Evolutionary conservation across 768 basidiomycete species (phyloP).

Genomic region (Leccinum olivaceopallidum): DNA sequence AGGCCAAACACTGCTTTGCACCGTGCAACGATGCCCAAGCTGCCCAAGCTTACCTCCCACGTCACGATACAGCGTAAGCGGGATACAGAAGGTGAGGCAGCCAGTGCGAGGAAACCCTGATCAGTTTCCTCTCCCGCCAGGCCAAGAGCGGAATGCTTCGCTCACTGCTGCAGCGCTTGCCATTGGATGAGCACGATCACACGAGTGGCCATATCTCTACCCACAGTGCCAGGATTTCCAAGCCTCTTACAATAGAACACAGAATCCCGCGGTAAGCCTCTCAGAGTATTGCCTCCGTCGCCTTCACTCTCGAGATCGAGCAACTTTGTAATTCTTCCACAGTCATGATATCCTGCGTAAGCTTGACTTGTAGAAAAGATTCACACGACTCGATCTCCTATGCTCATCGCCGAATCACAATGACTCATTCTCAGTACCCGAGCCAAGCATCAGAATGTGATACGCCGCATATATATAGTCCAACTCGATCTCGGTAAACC

Average conservation of each 20-base stretch:
- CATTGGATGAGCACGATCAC: conserved; percentile 64
- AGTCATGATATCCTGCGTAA: neutral
- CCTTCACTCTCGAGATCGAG: neutral
- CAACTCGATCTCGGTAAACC: neutral
- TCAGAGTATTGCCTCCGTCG: neutral
- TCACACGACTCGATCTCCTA: too few relatives aligned
- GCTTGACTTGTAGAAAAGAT: neutral
- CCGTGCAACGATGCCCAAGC: conserved; percentile 43
- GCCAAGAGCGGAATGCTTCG: conserved; percentile 7
- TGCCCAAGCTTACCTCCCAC: conserved; percentile 12
- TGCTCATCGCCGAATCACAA: neutral
- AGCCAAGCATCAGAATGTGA: neutral
- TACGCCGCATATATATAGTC: neutral
- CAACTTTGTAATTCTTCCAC: conserved; percentile 1
- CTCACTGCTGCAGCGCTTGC: conserved; percentile 46
- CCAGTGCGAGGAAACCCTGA: neutral
- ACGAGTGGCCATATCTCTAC: conserved; percentile 81
- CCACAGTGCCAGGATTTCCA: conserved; percentile 64
- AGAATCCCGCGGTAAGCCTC: neutral
- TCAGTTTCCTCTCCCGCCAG: neutral
- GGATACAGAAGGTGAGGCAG: neutral
- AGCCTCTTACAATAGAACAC: conserved; percentile 3
- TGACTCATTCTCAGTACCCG: neutral
- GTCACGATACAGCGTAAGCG: neutral
- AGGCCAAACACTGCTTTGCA: conserved; percentile 69